These are phyloP conservation scores for Salix caprea DNA, from an alignment of 345 rosid species.

Conservation along the genomic window DNA sequence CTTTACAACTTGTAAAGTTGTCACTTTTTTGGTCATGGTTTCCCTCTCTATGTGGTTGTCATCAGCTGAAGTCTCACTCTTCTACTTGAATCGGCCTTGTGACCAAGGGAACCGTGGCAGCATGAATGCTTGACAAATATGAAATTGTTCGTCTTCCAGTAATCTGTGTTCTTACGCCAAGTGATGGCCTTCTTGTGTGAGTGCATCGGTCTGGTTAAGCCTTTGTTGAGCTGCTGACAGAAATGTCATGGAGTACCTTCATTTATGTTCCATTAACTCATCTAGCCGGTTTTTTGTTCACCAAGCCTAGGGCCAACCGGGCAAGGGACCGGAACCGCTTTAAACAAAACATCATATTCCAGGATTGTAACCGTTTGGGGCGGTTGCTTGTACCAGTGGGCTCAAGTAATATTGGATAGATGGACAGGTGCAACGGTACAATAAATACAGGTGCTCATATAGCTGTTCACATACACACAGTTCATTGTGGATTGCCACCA, in stretches of 20 bases:
- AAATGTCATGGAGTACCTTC: neutral
- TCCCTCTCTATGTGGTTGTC: neutral
- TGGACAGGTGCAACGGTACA: too few relatives aligned
- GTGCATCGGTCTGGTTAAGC: neutral
- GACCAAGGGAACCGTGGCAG: neutral
- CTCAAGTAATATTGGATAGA: too few relatives aligned
- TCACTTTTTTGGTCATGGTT: neutral
- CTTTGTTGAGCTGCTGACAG: neutral
- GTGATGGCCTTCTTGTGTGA: neutral
- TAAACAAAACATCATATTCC: neutral
- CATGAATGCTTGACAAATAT: neutral
- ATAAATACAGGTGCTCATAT: too few relatives aligned
- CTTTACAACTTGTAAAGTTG: too few relatives aligned
- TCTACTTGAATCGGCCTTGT: neutral
- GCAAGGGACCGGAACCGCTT: neutral
- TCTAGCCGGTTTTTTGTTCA: neutral
- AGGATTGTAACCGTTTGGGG: too few relatives aligned
- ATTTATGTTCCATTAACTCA: neutral
- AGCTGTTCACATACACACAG: too few relatives aligned
- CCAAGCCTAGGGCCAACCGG: neutral
- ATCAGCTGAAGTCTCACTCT: neutral
- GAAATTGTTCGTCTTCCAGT: neutral
- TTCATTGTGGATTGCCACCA: too few relatives aligned
- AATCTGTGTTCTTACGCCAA: neutral
- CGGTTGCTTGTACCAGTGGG: too few relatives aligned